phyloP scores from a whole-genome alignment of 192 early-diverging fungal genomes.

The Entrophospora sp. region DNA sequence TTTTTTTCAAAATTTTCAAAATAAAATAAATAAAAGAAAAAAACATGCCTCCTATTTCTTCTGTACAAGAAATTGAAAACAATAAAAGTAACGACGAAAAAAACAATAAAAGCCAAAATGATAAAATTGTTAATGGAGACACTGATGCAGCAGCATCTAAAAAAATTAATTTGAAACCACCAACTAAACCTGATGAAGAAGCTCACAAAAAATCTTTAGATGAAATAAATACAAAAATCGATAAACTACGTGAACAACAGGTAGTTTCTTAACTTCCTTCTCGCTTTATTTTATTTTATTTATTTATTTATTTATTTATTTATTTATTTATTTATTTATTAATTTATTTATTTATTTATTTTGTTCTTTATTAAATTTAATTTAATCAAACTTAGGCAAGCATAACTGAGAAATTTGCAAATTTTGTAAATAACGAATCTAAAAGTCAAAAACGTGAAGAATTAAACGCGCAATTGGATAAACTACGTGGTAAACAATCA shows the following conservation, averaged over 20 bases:
- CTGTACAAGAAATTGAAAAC: too few relatives aligned
- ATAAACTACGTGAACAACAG: slow-evolving; percentile 42
- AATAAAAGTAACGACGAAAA: too few relatives aligned
- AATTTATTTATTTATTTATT: neutral
- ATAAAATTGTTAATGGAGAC: too few relatives aligned
- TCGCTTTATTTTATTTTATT: neutral
- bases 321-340: neutral
- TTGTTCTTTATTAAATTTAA: neutral
- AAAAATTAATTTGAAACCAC: slow-evolving; percentile 19
- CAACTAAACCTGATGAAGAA: slow-evolving; percentile 41
- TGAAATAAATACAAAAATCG: slow-evolving; percentile 47
- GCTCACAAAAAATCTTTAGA: slow-evolving; percentile 39
- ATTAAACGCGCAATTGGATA: slow-evolving; percentile 51
- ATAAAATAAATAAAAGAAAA: too few relatives aligned
- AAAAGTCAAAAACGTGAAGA: slow-evolving; percentile 48
- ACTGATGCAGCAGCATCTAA: neutral
- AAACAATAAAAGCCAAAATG: too few relatives aligned
- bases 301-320: neutral
- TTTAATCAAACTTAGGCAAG: slow-evolving; percentile 35
- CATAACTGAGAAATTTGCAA: slow-evolving; percentile 46
- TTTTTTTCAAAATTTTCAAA: too few relatives aligned
- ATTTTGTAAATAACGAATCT: slow-evolving; percentile 44
- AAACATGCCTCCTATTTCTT: too few relatives aligned
- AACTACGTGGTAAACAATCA: slow-evolving; percentile 62
- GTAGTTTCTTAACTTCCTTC: slow-evolving; percentile 33